phyloP scores from a whole-genome alignment of 108 stramenopile genomes.

The Aurantiochytrium sp. region DNA sequence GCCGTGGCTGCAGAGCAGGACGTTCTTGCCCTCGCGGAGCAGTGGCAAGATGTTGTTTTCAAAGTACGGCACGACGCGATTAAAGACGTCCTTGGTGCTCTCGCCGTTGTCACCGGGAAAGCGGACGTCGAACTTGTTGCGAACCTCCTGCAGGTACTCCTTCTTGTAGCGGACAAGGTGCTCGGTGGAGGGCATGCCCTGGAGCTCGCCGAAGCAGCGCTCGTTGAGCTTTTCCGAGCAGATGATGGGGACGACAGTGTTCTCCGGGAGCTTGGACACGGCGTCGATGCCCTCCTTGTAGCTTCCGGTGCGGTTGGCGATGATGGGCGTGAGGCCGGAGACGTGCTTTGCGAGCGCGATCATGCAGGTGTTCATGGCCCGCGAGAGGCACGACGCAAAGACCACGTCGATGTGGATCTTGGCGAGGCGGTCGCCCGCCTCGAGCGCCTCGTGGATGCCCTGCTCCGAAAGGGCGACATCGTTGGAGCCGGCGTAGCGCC shows the following conservation, averaged over 20 bases:
- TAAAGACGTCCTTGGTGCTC: conserved; percentile 78
- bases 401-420: conserved; percentile 72
- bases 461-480: conserved; percentile 81
- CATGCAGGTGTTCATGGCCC: conserved; percentile 86
- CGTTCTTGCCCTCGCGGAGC: conserved; percentile 82
- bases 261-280: conserved; percentile 61
- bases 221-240: conserved; percentile 90
- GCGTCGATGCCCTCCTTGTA: conserved; percentile 42
- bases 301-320: background rate
- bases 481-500: conserved; percentile 83
- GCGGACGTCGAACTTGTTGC: background rate
- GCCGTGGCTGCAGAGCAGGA: conserved; percentile 97
- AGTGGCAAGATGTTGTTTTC: conserved; percentile 74
- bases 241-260: conserved; percentile 83
- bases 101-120: conserved; percentile 54
- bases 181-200: conserved; percentile 94
- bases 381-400: conserved; percentile 89
- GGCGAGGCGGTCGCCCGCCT: conserved; percentile 72
- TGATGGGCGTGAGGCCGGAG: background rate
- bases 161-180: conserved; percentile 91
- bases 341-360: conserved; percentile 52
- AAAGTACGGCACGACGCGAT: conserved; percentile 90
- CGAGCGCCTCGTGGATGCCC: conserved; percentile 75
- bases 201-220: conserved; percentile 80
- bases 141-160: conserved; percentile 70